Base-by-base conservation (phyloP, 257 asterid genomes). In the Nicotiana obtusifolia region DNA sequence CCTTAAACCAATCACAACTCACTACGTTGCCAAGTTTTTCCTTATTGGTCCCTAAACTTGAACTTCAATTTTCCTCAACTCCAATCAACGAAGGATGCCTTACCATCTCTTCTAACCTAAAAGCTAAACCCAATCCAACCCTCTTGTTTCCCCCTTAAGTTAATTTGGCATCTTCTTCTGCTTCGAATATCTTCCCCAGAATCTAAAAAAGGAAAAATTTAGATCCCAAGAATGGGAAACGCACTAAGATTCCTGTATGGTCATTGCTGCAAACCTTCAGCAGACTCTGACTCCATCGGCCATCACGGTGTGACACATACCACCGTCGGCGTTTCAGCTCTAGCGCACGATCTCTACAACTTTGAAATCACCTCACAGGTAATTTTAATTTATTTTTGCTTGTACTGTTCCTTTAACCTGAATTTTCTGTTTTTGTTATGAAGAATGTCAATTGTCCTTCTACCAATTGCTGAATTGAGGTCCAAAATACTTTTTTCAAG, bases 321-420 rank as follows among this genome's bases (percentile, higher is more conserved):
- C 17, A 89, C 68, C 81, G 93, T 82, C 64, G 92, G 93, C 24
- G 91, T 95, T 69, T 90, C 97, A 5, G 93, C 97, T 20, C 88
- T 95, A 31, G 97, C 97, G 59, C 95, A 88, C 53, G 97, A 95
- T 90, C 95, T 95, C 35, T 95, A 93, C 67, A 90, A 83, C 92
- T 95, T 89, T 59, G 98, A 93, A 77, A 95, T 95, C 88, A 86
- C 93, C 44, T 87, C 91, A 67, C 93, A 95, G 97, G 98, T 94
- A 85, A 28, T 31, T 44, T 67, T 7, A 15, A 11, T 65, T 56
- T 1, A 61, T n/a, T 4, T 33, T 57, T 20, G 35, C 1, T 49
- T 37, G 10, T 37, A 6, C 19, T 82, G 20, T 7, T 6, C 53
- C 33, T 81, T 75, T 22, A 22, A 64, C 10, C 37, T 64, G 10